These are phyloP conservation scores for Sarocladiaceae sp. DNA, from an alignment of 2,329 filamentous ascomycete species.

Conservation along the genomic window DNA sequence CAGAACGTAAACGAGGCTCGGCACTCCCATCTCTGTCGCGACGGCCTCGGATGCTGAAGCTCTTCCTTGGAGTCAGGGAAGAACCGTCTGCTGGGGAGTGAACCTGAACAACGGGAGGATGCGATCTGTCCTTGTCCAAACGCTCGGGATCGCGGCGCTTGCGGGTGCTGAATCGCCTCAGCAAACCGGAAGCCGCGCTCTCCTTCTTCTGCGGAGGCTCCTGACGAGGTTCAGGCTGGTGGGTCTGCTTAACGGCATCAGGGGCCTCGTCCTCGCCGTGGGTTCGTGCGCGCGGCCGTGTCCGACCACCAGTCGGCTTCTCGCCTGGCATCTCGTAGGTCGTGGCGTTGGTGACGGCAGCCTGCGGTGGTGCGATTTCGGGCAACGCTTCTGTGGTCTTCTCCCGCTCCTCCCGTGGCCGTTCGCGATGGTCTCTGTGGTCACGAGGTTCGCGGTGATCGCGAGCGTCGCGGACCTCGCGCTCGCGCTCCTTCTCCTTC, in stretches of 20 bases:
- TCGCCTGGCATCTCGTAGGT: conserved; percentile 87
- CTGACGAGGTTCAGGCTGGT: conserved; percentile 50
- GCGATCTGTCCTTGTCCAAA: conserved; percentile 57
- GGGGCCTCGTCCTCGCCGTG: conserved; percentile 89
- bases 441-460: conserved; percentile 16
- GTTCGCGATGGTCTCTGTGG: conserved; percentile 1
- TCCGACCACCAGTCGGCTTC: conserved; percentile 75
- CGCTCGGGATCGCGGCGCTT: conserved; percentile 56
- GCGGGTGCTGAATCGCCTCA: conserved; percentile 87
- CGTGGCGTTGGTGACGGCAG: conserved; percentile 80
- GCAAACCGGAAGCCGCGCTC: conserved; percentile 74
- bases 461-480: conserved; percentile 17
- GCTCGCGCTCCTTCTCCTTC: conserved; percentile 20
- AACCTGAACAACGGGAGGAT: conserved; percentile 69
- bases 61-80: conserved; percentile 65
- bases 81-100: conserved; percentile 63
- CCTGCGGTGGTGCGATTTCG: conserved; percentile 73
- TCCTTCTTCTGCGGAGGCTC: conserved; percentile 62
- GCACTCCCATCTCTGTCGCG: conserved; percentile 53
- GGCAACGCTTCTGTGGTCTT: conserved; percentile 50
- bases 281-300: conserved; percentile 79
- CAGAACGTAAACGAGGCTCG: conserved; percentile 43
- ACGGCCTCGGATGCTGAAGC: conserved; percentile 70
- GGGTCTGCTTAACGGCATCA: conserved; percentile 40
- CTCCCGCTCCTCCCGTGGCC: conserved; percentile 18